These are phyloP conservation scores for Suillus subluteus DNA, from an alignment of 768 basidiomycete genomes.

Conservation along the genomic window DNA sequence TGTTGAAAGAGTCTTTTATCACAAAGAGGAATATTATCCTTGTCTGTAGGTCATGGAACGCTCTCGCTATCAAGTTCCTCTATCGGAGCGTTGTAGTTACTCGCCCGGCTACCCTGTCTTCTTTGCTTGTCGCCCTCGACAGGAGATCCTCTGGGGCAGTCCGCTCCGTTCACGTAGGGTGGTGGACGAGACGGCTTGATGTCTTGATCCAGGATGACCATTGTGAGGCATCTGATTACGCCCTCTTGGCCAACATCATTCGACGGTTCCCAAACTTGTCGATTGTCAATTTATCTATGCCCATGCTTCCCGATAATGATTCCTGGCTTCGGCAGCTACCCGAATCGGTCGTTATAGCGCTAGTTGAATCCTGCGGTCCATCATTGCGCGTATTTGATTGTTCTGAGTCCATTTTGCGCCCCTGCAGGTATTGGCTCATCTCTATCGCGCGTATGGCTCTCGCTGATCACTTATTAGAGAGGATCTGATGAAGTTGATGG, in stretches of 20 bases:
- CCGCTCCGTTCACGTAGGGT: conserved; percentile 19
- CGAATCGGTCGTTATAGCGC: conserved; percentile 20
- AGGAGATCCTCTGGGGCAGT: conserved; percentile 11
- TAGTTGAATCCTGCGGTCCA: conserved; percentile 30
- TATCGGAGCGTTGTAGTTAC: conserved; percentile 28
- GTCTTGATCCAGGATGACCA: conserved; percentile 29
- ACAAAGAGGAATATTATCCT: conserved; percentile 25
- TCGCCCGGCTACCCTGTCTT: conserved; percentile 20
- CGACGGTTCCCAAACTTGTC: conserved; percentile 31
- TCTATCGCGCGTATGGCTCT: not conserved
- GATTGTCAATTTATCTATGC: conserved; percentile 30
- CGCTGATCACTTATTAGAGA: conserved; percentile 22
- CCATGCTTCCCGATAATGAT: conserved; percentile 27
- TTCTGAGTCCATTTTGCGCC: conserved; percentile 33
- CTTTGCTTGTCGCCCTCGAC: conserved; percentile 21
- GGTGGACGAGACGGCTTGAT: conserved; percentile 34
- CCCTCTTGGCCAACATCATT: conserved; percentile 25
- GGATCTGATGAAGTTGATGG: conserved; percentile 32
- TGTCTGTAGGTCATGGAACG: conserved; percentile 30
- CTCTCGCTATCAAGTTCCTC: conserved; percentile 25
- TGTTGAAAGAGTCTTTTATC: conserved; percentile 26
- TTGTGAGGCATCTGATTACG: conserved; percentile 29
- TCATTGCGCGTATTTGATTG: conserved; percentile 33
- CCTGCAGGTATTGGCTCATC: conserved; percentile 26
- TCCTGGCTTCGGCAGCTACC: conserved; percentile 33